Evolutionary conservation across 225 moss, liverwort and hornwort genomes (phyloP), one percentile per base, ranked within the genome.

Genomic region (Asterella californica): DNA sequence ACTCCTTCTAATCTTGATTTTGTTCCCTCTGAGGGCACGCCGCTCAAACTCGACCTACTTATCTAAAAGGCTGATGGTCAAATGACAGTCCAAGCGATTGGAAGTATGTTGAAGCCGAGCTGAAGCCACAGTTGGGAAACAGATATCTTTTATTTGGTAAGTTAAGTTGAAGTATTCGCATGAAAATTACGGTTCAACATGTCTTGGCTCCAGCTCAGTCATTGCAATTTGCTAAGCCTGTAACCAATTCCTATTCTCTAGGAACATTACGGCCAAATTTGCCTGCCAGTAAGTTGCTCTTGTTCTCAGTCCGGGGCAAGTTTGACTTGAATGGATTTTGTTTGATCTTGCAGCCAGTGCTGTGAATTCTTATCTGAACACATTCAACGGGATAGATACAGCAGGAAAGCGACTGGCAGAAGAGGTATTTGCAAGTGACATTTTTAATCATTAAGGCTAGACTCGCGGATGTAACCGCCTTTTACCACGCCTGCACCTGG

Each of bases 401-500:
- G 93, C 93, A 72, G 97, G 94, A 67, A 90, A 82, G 59, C 91
- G 94, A 80, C 94, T 99, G 55, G 94, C 97, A 73, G 89, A 92
- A 75, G 94, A 90, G 93, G 97, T 99, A 22, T 65, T 65, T 65
- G 32, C n/a, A n/a, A 32, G 33, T 33, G 11, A 65, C 33, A 57
- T 57, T 65, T 57, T 24, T 57, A 12, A 15, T 21, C 57, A 52
- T 14, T 57, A 52, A 57, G 57, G 57, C 57, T 5, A 57, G 19
- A 57, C 22, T 36, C 0, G 66, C 21, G 57, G 57, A 57, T 57
- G 22, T 21, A 57, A 21, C 19, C 1, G 57, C 57, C 22, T 57
- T 21, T 65, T 30, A 65, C 65, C 32, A 65, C 2, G 11, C 10
- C 30, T 5, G 33, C 65, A 33, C 33, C 33, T 65, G 32, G 33